Evolutionary conservation across 2,329 filamentous ascomycete genomes (phyloP).

Genomic region (Graphilbum fragrans): DNA sequence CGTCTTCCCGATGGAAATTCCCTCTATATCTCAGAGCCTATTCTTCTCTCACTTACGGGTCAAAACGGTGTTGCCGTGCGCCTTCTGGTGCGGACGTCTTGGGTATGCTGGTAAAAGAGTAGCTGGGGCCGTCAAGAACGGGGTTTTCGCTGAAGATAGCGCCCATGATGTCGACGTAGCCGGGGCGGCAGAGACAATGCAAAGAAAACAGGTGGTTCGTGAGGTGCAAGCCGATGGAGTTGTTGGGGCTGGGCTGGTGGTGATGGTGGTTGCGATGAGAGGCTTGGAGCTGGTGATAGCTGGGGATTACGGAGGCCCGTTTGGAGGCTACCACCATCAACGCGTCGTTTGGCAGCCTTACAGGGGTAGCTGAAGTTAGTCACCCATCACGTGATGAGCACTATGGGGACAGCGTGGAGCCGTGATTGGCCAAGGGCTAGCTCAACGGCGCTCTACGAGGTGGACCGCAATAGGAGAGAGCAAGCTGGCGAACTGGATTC

Average conservation of each 20-base stretch:
- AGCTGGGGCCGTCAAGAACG: slow-evolving; percentile 56
- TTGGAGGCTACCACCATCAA: slow-evolving; percentile 1
- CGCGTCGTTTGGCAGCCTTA: slow-evolving; percentile 7
- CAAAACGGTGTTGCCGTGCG: slow-evolving; percentile 68
- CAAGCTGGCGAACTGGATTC: too few species aligned
- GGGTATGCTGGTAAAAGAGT: slow-evolving; percentile 53
- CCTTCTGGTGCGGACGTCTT: slow-evolving; percentile 38
- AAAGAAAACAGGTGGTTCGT: too few species aligned
- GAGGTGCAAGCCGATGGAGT: too few species aligned
- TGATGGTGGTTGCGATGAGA: background rate
- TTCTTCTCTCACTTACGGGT: slow-evolving; percentile 59
- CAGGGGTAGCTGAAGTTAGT: background rate
- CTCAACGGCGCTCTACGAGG: too few species aligned
- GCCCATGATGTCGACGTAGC: slow-evolving; percentile 37
- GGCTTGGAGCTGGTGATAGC: too few species aligned
- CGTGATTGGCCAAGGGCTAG: background rate
- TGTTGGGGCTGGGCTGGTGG: background rate
- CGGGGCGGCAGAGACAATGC: background rate
- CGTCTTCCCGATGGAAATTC: background rate
- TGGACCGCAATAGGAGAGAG: too few species aligned
- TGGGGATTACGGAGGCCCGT: too few species aligned
- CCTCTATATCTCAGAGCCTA: background rate
- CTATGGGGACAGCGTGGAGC: too few species aligned
- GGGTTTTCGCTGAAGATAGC: slow-evolving; percentile 62
- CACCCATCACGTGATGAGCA: background rate